These are phyloP conservation scores for Crucihimalaya himalaica DNA, from an alignment of 345 rosid genomes.

Conservation along the genomic window DNA sequence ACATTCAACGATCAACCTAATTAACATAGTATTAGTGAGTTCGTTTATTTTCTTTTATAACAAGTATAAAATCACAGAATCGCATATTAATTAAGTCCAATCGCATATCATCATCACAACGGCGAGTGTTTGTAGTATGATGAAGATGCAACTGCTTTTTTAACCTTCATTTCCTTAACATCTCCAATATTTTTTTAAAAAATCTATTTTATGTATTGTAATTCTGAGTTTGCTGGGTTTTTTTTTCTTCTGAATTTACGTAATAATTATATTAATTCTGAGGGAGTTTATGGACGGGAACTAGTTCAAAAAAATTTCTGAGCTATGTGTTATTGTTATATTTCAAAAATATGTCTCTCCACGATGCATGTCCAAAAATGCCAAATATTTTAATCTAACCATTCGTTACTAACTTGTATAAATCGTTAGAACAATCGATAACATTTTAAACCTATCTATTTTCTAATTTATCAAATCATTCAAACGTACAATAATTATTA, in stretches of 20 bases:
- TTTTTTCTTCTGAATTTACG: too few relatives aligned
- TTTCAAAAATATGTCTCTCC: background rate
- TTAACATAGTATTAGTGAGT: background rate
- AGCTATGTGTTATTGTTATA: background rate
- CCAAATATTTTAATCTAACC: background rate
- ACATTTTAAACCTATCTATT: background rate
- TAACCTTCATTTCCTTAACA: background rate
- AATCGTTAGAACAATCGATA: constrained; percentile 16
- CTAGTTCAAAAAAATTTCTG: background rate
- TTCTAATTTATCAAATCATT: background rate
- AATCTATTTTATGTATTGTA: too few relatives aligned
- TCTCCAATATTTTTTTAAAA: too few relatives aligned
- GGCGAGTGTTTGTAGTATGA: background rate
- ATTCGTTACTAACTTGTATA: background rate
- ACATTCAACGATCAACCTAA: background rate
- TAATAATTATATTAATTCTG: too few relatives aligned
- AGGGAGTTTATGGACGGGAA: too few relatives aligned
- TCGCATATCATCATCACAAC: background rate
- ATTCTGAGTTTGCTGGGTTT: too few relatives aligned
- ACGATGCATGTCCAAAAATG: background rate
- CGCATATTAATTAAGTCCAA: background rate
- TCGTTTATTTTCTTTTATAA: too few relatives aligned
- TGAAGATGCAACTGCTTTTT: background rate
- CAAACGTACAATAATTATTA: constrained; percentile 16
- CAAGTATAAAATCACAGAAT: background rate